A percentile compares a stretch with the other conserved stretches of the same genome.
Conservation (phyloP, 805 yeast species). For the Nematodospora valgi region DNA sequence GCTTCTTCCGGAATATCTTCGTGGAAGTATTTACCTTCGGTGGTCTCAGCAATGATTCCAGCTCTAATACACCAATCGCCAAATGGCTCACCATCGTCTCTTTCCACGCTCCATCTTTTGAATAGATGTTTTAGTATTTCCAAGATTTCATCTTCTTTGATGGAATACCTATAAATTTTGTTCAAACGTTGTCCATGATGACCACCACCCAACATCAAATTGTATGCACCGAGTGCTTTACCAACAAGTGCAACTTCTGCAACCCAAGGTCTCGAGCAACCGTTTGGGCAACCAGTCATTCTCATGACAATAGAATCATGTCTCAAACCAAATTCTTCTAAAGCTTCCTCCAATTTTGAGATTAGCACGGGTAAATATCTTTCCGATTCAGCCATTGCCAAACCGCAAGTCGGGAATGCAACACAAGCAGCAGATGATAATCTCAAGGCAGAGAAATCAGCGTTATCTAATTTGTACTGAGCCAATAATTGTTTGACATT, state of each 20-base stretch:
- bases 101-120: slow-evolving; percentile 91
- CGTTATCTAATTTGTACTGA: slow-evolving; percentile 78
- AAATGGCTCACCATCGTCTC: slow-evolving; percentile 88
- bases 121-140: slow-evolving; percentile 77
- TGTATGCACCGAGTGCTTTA: slow-evolving; percentile 90
- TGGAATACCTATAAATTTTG: slow-evolving; percentile 82
- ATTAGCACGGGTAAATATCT: slow-evolving; percentile 83
- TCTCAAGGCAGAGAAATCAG: slow-evolving; percentile 78
- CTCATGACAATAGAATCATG: slow-evolving; percentile 95
- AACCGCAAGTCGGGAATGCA: slow-evolving; percentile 97
- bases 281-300: slow-evolving; percentile 99
- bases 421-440: slow-evolving; percentile 95
- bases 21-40: slow-evolving; percentile 91
- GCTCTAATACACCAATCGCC: slow-evolving; percentile 89
- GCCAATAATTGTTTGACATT: slow-evolving; percentile 61
- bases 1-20: slow-evolving; percentile 86
- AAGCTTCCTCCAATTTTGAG: slow-evolving; percentile 74
- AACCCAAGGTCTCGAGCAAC: slow-evolving; percentile 98
- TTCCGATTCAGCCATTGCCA: slow-evolving; percentile 98
- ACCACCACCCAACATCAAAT: slow-evolving; percentile 94
- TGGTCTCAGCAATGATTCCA: slow-evolving; percentile 85
- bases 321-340: slow-evolving; percentile 89
- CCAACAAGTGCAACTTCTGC: slow-evolving; percentile 96
- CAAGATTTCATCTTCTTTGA: slow-evolving; percentile 86
- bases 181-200: slow-evolving; percentile 90